Conservation (phyloP, 331 rosid genomes). For the Telfairia occidentalis region DNA sequence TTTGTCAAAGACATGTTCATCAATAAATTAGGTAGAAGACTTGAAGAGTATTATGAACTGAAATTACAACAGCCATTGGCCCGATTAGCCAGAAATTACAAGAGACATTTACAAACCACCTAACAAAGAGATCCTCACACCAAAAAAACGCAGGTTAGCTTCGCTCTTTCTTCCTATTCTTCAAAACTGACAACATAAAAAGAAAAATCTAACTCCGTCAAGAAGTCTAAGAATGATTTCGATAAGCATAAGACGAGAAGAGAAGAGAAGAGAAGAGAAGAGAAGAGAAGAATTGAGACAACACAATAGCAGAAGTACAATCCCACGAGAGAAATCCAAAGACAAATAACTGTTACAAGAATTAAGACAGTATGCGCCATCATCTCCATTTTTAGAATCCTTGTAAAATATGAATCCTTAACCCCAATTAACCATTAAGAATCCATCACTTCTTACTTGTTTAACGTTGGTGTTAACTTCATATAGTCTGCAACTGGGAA, state of each 20-base stretch:
- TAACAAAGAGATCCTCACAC: constrained; percentile 20
- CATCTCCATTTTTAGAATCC: constrained; percentile 11
- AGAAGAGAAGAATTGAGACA: constrained; percentile 22
- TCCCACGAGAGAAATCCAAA: not conserved
- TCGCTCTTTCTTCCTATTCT: constrained; percentile 12
- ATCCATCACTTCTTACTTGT: constrained; percentile 23
- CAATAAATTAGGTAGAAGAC: constrained; percentile 19
- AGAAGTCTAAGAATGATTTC: not conserved
- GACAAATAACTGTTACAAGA: constrained; percentile 12
- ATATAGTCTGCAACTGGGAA: constrained; percentile 78
- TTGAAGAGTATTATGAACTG: constrained; percentile 16
- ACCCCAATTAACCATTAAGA: constrained; percentile 30
- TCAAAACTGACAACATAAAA: constrained; percentile 7
- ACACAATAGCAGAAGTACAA: constrained; percentile 18
- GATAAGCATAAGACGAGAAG: not conserved
- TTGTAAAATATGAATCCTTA: constrained; percentile 28
- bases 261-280: constrained; percentile 2
- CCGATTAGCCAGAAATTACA: constrained; percentile 33
- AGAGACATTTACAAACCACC: constrained; percentile 19
- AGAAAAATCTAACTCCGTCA: not conserved
- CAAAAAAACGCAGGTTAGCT: not conserved
- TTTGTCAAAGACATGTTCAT: constrained; percentile 14
- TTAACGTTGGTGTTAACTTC: constrained; percentile 10
- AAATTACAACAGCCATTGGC: constrained; percentile 39
- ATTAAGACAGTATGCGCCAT: constrained; percentile 9